Conservation (phyloP, 192 early-diverging fungal genomes). For the Coemansia asiatica region DNA sequence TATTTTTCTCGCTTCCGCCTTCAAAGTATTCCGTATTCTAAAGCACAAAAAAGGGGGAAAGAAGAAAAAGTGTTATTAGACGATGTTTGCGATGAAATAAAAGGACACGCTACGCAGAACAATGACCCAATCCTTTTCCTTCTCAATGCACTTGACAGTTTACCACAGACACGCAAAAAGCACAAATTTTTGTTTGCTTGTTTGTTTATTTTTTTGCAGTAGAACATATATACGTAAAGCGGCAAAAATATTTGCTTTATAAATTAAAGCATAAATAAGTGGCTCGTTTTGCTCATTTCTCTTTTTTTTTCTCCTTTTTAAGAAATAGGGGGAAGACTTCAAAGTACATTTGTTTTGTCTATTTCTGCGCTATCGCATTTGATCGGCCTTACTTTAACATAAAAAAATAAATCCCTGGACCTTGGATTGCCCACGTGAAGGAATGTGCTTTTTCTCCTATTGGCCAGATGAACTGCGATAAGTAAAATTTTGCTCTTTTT, state of each 20-base stretch:
- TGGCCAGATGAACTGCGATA: constrained; percentile 1
- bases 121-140: neutral
- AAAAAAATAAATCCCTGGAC: neutral
- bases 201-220: neutral
- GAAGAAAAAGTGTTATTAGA: neutral
- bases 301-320: neutral
- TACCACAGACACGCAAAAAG: neutral
- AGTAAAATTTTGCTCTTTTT: neutral
- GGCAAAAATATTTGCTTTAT: neutral
- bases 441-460: neutral
- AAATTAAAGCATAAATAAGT: neutral
- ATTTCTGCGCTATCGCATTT: neutral
- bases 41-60: no score
- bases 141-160: no score
- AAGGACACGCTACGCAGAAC: neutral
- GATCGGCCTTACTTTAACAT: neutral
- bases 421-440: neutral
- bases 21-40: neutral
- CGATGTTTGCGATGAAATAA: neutral
- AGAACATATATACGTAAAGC: neutral
- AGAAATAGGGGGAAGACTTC: neutral
- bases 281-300: no score
- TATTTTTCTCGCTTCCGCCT: neutral
- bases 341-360: neutral
- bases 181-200: neutral